These are phyloP conservation scores for Hypoxylon sp. DNA, from an alignment of 2,329 filamentous ascomycete species.

Conservation along the genomic window DNA sequence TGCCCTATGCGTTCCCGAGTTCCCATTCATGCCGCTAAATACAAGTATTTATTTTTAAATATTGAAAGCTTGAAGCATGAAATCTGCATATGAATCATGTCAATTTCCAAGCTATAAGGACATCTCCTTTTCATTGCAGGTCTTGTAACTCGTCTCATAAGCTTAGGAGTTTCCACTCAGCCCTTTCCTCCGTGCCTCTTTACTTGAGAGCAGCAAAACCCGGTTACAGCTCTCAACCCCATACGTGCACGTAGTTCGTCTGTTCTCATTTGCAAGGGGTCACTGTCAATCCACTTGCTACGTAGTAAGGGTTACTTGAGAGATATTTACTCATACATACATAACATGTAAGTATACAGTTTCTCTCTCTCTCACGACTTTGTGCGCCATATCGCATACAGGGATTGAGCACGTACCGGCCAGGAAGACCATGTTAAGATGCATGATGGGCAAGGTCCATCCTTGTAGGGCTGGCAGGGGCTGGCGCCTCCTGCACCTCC, in stretches of 20 bases:
- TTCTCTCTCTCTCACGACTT: too few species aligned
- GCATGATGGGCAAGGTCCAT: constrained; percentile 25
- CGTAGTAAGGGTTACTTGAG: too few species aligned
- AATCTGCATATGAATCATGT: too few species aligned
- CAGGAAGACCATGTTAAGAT: constrained; percentile 7
- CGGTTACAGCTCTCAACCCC: constrained; percentile 27
- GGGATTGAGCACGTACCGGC: background rate
- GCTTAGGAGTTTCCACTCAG: constrained; percentile 4
- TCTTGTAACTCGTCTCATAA: constrained; percentile 8
- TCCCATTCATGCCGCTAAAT: too few species aligned
- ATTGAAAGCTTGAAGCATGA: too few species aligned
- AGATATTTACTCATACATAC: too few species aligned
- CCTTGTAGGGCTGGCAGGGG: constrained; percentile 29
- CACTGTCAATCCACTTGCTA: constrained; percentile 10
- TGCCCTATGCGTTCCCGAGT: too few species aligned
- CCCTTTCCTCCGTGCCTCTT: constrained; percentile 3
- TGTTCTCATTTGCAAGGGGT: constrained; percentile 21
- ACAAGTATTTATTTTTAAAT: too few species aligned
- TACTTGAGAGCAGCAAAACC: constrained; percentile 10
- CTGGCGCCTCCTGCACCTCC: constrained; percentile 14
- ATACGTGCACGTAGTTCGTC: constrained; percentile 33
- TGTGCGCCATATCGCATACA: background rate
- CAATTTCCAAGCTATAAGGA: too few species aligned
- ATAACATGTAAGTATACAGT: too few species aligned
- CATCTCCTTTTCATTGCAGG: too few species aligned